Evolutionary conservation across 345 rosid genomes (phyloP), one percentile per base, ranked within the genome.

Genomic region (Pugionium cornutum): DNA sequence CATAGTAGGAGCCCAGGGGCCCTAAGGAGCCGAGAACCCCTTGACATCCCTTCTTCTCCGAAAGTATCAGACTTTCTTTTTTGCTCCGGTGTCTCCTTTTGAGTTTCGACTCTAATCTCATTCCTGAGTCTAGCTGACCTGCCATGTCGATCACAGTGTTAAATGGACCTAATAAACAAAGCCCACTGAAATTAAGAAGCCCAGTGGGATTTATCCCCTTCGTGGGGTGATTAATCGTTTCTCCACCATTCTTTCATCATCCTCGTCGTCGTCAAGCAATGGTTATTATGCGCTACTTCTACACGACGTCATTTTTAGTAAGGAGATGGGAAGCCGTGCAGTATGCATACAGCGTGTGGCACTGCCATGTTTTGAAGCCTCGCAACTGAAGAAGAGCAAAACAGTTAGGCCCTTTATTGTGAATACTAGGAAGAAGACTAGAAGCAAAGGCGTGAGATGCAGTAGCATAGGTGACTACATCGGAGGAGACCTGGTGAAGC

Each of bases 401-500:
- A 60, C 37, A 10, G 1, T 42, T 28, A 45, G 54, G 2, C 57
- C 56, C 7, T 52, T n/a, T 45, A 9, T 18, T 7, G 76, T 66
- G 72, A 73, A 26, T 18, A 59, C 70, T 1, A 66, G 31, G 9
- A 73, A 49, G 39, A 61, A 44, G 53, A 54, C 39, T 53, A 61
- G 64, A 74, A 61, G 53, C 25, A 34, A 5, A 11, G 76, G 72
- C n/a, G 71, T 73, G 59, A 78, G 79, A 28, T 71, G 78, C 46
- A 80, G 73, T 25, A 71, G 75, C 30, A 75, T 88, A 50, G 72
- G 36, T 31, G 98, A 89, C 60, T 92, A 80, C 78, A 84, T 92
- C 0, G 98, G 96, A 54, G 98, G 97, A 11, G 98, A 92, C 56
- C 40, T 92, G 53, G 56, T 83, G 32, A 87, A 78, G 67, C 80